Percentiles rank a stretch among this genome's conserved stretches.
Conservation (phyloP, 2,329 filamentous ascomycete genomes). For the Scytalidium sp. region DNA sequence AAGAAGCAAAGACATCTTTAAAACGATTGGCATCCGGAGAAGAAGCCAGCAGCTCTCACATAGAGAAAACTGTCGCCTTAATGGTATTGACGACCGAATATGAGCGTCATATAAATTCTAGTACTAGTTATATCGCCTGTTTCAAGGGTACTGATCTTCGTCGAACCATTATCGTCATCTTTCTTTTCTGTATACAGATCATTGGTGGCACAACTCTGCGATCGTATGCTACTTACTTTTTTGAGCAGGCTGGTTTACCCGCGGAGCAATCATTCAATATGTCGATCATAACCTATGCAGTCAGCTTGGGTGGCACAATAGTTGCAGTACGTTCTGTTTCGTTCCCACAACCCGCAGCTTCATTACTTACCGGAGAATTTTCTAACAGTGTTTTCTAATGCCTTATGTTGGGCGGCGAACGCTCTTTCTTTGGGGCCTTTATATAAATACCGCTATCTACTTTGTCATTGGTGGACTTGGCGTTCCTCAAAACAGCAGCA, state of each 20-base stretch:
- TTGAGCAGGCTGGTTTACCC: constrained; percentile 49
- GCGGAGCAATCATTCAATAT: constrained; percentile 47
- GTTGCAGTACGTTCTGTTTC: constrained; percentile 43
- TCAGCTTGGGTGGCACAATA: constrained; percentile 47
- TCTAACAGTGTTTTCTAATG: constrained; percentile 42
- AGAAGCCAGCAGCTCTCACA: constrained; percentile 32
- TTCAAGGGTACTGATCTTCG: constrained; percentile 42
- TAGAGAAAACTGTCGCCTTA: constrained; percentile 44
- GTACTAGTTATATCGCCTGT: constrained; percentile 45
- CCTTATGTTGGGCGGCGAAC: constrained; percentile 43
- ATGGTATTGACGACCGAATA: constrained; percentile 53
- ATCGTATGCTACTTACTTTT: constrained; percentile 59
- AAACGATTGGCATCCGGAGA: constrained; percentile 21
- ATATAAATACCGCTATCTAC: constrained; percentile 70
- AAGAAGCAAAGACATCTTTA: constrained; percentile 35
- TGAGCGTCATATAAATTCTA: constrained; percentile 39
- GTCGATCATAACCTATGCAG: constrained; percentile 40
- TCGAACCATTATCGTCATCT: constrained; percentile 47
- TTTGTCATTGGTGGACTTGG: constrained; percentile 63
- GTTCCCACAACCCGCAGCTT: neutral
- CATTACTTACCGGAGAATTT: neutral
- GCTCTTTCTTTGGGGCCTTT: constrained; percentile 54
- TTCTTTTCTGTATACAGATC: constrained; percentile 59
- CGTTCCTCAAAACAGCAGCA: constrained; percentile 35
- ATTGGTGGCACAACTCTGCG: constrained; percentile 58